These are phyloP conservation scores for Gaeumannomyces sp. DNA, from an alignment of 2,329 filamentous ascomycete genomes.

Conservation along the genomic window DNA sequence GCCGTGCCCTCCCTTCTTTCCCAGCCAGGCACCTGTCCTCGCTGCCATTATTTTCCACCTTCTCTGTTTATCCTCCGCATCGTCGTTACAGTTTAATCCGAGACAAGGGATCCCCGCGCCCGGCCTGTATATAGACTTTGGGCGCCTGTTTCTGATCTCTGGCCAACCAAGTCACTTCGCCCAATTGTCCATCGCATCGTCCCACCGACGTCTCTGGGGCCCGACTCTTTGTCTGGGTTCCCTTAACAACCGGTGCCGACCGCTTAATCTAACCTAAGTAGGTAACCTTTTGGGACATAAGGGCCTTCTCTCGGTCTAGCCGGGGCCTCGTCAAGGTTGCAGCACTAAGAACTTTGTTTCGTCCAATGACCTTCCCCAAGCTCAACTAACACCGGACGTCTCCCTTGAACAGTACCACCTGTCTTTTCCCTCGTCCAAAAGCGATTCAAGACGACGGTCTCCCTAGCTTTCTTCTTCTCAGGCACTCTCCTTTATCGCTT, in stretches of 20 bases:
- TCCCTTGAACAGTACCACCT: neutral
- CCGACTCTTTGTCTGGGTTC: neutral
- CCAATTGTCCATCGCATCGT: neutral
- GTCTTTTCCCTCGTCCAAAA: neutral
- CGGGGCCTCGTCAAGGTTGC: neutral
- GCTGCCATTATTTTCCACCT: neutral
- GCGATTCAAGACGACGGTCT: neutral
- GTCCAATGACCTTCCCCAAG: neutral
- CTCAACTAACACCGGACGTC: neutral
- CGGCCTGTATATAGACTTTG: neutral
- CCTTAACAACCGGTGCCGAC: neutral
- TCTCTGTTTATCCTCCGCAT: neutral
- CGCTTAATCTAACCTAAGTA: neutral
- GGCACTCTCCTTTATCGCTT: neutral
- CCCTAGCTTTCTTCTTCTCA: neutral
- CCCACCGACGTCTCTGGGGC: neutral
- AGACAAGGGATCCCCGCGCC: neutral
- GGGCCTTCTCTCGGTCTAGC: neutral
- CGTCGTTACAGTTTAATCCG: neutral
- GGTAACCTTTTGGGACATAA: neutral
- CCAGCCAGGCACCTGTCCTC: neutral
- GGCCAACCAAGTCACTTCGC: neutral
- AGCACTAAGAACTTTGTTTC: neutral
- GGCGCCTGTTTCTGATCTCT: neutral
- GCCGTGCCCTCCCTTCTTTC: neutral